Evolutionary conservation across 1,139 yeast genomes (phyloP).

Genomic region (Hanseniaspora sp.): DNA sequence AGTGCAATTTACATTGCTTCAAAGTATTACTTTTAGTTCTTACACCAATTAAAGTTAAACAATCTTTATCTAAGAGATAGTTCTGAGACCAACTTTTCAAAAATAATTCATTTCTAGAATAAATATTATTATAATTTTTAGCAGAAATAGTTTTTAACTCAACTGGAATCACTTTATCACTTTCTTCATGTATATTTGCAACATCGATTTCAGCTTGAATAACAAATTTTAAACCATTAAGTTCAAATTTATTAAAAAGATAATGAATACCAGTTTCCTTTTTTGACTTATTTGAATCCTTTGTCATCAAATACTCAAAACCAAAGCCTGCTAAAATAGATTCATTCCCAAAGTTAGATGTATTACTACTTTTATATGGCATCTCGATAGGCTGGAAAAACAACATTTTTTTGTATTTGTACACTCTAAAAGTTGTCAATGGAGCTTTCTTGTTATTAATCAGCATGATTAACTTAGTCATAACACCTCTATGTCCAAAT

Average conservation of each 20-base stretch:
- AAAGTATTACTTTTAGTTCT: neutral
- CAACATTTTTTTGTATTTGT: neutral
- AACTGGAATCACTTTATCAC: neutral
- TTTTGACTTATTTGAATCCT: neutral
- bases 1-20: neutral
- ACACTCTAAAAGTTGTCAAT: slow-evolving; percentile 2
- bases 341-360: neutral
- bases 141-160: slow-evolving; percentile 7
- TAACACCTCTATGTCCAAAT: slow-evolving; percentile 13
- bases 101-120: neutral
- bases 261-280: neutral
- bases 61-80: neutral
- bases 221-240: neutral
- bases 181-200: neutral
- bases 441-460: neutral
- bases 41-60: slow-evolving; percentile 1
- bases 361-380: neutral
- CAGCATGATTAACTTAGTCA: slow-evolving; percentile 4
- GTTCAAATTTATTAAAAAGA: neutral
- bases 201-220: slow-evolving; percentile 12
- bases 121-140: neutral
- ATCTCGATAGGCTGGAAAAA: slow-evolving; percentile 11
- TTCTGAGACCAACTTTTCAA: slow-evolving; percentile 13
- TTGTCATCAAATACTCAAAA: slow-evolving; percentile 9
- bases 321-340: slow-evolving; percentile 4